Percentiles rank a stretch among this genome's conserved stretches.
These are phyloP conservation scores for Hypoxylon intermedium DNA, from an alignment of 495 filamentous ascomycete genomes.

Conservation along the genomic window DNA sequence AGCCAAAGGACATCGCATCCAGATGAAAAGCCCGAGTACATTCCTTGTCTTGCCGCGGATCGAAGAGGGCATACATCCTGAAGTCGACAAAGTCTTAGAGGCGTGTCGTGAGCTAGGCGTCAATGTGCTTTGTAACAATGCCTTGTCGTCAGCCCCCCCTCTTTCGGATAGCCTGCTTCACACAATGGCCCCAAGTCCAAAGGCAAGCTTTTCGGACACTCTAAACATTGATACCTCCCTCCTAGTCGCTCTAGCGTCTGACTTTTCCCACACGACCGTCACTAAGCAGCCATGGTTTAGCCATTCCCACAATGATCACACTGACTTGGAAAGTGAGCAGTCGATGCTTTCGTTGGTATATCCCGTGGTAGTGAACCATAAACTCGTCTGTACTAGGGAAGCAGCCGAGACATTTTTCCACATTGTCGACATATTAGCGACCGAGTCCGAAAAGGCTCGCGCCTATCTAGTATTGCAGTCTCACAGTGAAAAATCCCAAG, in stretches of 20 bases:
- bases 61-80: constrained; percentile 28
- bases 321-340: constrained; percentile 41
- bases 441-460: constrained; percentile 45
- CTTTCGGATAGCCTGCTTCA: constrained; percentile 56
- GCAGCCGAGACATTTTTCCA: constrained; percentile 48
- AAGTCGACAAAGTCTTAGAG: constrained; percentile 36
- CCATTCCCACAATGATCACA: constrained; percentile 42
- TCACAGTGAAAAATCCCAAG: constrained; percentile 19
- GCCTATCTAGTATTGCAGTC: constrained; percentile 42
- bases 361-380: constrained; percentile 40
- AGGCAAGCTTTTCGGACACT: constrained; percentile 37
- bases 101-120: constrained; percentile 37
- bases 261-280: constrained; percentile 48
- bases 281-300: constrained; percentile 48
- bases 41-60: constrained; percentile 39
- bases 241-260: constrained; percentile 51
- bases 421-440: constrained; percentile 49
- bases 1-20: constrained; percentile 41
- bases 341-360: constrained; percentile 45
- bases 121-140: constrained; percentile 30
- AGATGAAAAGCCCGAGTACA: constrained; percentile 26
- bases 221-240: constrained; percentile 54
- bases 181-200: constrained; percentile 52
- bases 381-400: constrained; percentile 46
- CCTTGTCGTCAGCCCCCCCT: constrained; percentile 21